Base-by-base conservation (phyloP, 768 basidiomycete species). In the Mycena belliarum region DNA sequence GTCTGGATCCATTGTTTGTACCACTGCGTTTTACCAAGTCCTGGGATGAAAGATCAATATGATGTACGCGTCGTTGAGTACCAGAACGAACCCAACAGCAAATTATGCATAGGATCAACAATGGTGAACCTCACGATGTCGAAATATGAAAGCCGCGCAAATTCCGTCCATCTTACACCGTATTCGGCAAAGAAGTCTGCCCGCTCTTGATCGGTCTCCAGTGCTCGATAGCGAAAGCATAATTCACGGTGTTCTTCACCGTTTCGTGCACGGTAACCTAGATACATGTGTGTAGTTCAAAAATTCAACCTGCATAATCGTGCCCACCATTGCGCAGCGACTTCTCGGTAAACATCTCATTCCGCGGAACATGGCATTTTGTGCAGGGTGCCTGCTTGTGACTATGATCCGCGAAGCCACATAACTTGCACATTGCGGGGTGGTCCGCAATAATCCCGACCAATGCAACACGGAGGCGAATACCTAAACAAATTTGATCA, bases 1-100 rank as follows among this genome's bases (percentile, higher is more conserved):
- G 14, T 38, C 28, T 62, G 56, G 45, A 70, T 69, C 68, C 68
- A 70, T 21, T 25, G 11, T 10, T 38, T 49, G 32, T 65, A 70
- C 66, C 68, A 70, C 21, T 68, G 68, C 2, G 58, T 64, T 28
- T 70, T 70, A 16, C 60, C 65, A 16, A 68, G n/a, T 16, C 69
- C 68, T 69, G n/a, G 16, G 24, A 32, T 10, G 2, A 1, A 33
- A 10, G n/a, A 7, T 29, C 5, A 18, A 4, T 20, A 35, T n/a
- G n/a, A n/a, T n/a, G n/a, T n/a, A 15, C 14, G 16, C 33, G 14
- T 15, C 33, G 16, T n/a, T n/a, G 33, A 35, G 6, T 35, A 10
- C 4, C 18, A 29, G 16, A 29, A 1, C 9, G 40, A 20, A 52
- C 51, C 51, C 12, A 52, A n/a, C 4, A 52, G 42, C 7, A 52